Percentiles rank a stretch among this genome's conserved stretches.
Evolutionary conservation across 192 early-diverging fungal genomes (phyloP).

Genomic region (Linderina pennispora): DNA sequence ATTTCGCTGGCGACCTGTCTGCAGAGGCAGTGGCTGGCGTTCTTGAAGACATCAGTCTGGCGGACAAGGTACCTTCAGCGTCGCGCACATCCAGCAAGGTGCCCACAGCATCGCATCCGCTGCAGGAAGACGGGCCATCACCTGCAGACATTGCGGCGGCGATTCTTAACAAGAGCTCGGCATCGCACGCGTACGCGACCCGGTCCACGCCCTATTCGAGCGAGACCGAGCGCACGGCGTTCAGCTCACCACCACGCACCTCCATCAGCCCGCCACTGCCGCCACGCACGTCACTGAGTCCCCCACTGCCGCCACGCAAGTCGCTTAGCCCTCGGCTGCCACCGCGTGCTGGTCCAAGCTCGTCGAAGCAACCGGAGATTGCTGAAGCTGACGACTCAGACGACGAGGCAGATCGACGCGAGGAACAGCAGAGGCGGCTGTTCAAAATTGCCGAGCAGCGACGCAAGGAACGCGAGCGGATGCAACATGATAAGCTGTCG

Average conservation of each 20-base stretch:
- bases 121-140: slow-evolving; percentile 5
- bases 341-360: slow-evolving; percentile 2
- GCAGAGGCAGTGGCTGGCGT: neutral
- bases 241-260: neutral
- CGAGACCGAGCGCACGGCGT: slow-evolving; percentile 22
- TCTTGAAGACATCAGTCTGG: neutral
- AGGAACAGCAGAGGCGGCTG: slow-evolving; percentile 27
- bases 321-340: too few relatives aligned
- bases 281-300: too few relatives aligned
- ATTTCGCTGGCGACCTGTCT: neutral
- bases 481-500: slow-evolving; percentile 17
- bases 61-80: neutral
- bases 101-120: slow-evolving; percentile 21
- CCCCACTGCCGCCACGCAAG: too few relatives aligned
- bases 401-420: slow-evolving; percentile 11
- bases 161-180: slow-evolving; percentile 19
- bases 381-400: slow-evolving; percentile 11
- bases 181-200: slow-evolving; percentile 4
- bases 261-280: slow-evolving; percentile 15
- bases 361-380: slow-evolving; percentile 7
- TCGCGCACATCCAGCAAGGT: slow-evolving; percentile 16
- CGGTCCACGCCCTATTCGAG: slow-evolving; percentile 5
- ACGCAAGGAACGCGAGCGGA: slow-evolving; percentile 28
- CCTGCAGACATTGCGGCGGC: slow-evolving; percentile 10
- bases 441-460: slow-evolving; percentile 28